These are phyloP conservation scores for Ballota nigra DNA, from an alignment of 257 asterid species.

Conservation along the genomic window DNA sequence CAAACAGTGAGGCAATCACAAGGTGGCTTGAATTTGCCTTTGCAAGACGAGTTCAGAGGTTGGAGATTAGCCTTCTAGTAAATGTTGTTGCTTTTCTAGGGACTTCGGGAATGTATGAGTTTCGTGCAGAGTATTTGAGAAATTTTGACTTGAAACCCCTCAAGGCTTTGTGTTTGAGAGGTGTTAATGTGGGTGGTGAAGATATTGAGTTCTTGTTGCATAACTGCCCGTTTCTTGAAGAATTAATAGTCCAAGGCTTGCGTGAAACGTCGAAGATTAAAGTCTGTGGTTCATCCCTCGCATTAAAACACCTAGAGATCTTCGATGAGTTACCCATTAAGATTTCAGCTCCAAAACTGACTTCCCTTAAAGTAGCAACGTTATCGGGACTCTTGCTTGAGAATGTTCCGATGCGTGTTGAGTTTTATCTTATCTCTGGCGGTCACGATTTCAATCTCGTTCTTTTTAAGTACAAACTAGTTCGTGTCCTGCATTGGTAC, in stretches of 20 bases:
- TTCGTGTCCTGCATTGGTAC: background rate
- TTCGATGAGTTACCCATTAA: background rate
- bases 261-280: background rate
- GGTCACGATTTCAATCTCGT: too few species aligned
- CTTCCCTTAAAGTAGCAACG: background rate
- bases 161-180: background rate
- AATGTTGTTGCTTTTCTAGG: too few species aligned
- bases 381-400: background rate
- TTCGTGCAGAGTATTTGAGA: background rate
- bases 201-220: slow-evolving; percentile 1
- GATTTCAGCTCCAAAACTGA: slow-evolving; percentile 12
- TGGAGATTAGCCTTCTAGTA: background rate
- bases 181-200: slow-evolving; percentile 4
- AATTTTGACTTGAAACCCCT: background rate
- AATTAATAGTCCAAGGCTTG: background rate
- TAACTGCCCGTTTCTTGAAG: background rate
- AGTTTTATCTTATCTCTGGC: background rate
- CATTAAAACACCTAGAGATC: slow-evolving; percentile 5
- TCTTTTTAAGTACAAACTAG: background rate
- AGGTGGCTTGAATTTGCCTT: slow-evolving; percentile 10
- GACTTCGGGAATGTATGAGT: background rate
- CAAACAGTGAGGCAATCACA: background rate
- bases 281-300: slow-evolving; percentile 13
- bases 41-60: slow-evolving; percentile 1
- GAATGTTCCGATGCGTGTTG: slow-evolving; percentile 6